These are phyloP conservation scores for Populus tremula DNA, from an alignment of 345 rosid species.

Conservation along the genomic window DNA sequence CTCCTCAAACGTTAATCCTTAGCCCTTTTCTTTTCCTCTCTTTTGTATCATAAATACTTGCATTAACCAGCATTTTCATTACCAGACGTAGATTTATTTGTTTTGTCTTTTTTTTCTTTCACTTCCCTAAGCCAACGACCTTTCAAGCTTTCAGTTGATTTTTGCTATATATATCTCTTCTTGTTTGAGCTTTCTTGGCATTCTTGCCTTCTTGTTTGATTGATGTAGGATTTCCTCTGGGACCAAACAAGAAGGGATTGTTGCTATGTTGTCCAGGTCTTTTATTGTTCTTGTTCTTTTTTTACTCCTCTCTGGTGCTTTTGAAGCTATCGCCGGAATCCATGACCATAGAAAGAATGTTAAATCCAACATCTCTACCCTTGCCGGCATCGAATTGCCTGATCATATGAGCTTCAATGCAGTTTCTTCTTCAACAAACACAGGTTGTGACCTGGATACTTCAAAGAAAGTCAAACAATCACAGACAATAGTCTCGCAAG, in stretches of 20 bases:
- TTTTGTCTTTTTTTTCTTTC: no score
- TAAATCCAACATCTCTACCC: conserved; percentile 42
- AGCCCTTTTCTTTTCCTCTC: no score
- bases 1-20: no score
- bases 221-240: conserved; percentile 22
- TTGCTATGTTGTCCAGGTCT: conserved; percentile 50
- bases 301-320: conserved; percentile 34
- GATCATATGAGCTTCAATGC: conserved; percentile 67
- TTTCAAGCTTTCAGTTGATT: no score
- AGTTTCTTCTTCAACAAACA: conserved; percentile 52
- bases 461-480: conserved; percentile 29
- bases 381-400: conserved; percentile 63
- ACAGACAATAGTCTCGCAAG: conserved; percentile 2
- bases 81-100: no score
- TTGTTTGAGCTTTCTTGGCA: background rate
- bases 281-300: conserved; percentile 34
- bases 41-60: no score
- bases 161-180: no score
- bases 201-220: background rate
- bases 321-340: conserved; percentile 33
- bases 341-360: conserved; percentile 26
- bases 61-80: no score
- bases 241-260: conserved; percentile 16
- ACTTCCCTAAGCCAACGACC: no score
- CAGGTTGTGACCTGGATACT: conserved; percentile 55